phyloP scores from a whole-genome alignment of 345 rosid genomes.

The Pistacia atlantica region DNA sequence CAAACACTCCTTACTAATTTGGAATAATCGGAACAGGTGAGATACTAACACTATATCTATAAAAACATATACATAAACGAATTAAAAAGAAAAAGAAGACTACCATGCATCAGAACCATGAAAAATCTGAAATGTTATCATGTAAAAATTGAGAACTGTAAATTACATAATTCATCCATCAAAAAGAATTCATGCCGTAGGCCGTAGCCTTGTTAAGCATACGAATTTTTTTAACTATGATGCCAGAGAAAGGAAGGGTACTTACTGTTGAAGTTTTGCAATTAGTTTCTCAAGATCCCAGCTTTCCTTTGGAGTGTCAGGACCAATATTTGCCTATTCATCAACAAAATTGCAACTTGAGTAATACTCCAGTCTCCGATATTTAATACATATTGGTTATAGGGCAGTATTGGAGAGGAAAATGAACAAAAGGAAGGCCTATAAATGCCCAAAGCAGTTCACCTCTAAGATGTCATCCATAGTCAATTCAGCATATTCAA shows the following conservation, averaged over 20 bases:
- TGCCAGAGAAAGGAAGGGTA: constrained; percentile 11
- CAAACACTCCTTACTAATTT: not conserved
- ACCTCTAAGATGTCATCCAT: constrained; percentile 98
- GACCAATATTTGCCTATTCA: constrained; percentile 81
- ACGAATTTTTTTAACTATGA: not conserved
- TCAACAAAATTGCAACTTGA: constrained; percentile 6
- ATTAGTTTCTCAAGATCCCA: constrained; percentile 94
- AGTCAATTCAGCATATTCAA: constrained; percentile 95
- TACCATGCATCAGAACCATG: not conserved
- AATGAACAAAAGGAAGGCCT: not conserved
- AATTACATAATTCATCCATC: not conserved
- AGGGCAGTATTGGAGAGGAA: not conserved
- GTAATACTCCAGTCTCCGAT: constrained; percentile 8
- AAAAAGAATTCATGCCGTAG: constrained; percentile 7
- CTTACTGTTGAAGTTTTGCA: constrained; percentile 93
- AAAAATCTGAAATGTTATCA: not conserved
- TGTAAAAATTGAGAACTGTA: not conserved
- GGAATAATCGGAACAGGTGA: not conserved
- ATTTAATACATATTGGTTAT: not conserved
- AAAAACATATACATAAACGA: not conserved
- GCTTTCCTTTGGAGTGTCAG: constrained; percentile 68
- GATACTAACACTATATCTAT: not conserved
- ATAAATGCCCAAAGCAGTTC: constrained; percentile 19
- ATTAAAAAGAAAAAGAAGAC: not conserved
- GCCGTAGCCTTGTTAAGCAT: not conserved